Evolutionary conservation across 1,139 yeast genomes (phyloP), one percentile per base, ranked within the genome.

Genomic region (Debaryomyces robertsiae): DNA sequence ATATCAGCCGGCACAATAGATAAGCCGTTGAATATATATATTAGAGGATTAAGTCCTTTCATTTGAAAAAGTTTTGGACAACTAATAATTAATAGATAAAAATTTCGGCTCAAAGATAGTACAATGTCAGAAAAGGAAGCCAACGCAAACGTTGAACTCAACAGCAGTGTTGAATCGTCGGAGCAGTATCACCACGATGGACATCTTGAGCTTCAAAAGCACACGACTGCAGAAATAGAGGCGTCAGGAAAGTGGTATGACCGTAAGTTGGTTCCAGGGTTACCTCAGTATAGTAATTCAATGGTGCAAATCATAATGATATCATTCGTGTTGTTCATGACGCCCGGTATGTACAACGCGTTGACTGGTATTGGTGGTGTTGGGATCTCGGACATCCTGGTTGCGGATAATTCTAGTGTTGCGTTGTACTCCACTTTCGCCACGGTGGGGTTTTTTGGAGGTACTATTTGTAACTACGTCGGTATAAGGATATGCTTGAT

Each of bases 321-420:
- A 48, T 65, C 80, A 9, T 75, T 77, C 50, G 78, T 75, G 14
- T 60, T 76, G 28, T 77, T 78, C 54, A 62, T 77, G 67, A 71
- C 79, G 15, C 80, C 81, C 0, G 84, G 84, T 44, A 76, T 78
- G 78, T 79, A 62, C 58, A 77, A 77, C 48, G 82, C 84, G 37
- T 64, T 79, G 41, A 53, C 75, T 28, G 82, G 82, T 52, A 65
- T 79, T 40, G 84, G 83, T 44, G 73, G 69, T 42, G 75, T 70
- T 34, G 75, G 79, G 27, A 63, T 69, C 47, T 60, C 63, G 34
- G 63, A 67, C 44, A 63, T 62, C 32, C 51, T 55, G 9, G 69
- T 75, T 25, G 71, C 81, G 31, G 77, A 75, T 52, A 73, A 79
- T 52, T 73, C 83, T 16, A 67, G 65, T 47, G 77, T 75, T 33